Evolutionary conservation across 75 land plant species (phyloP).

Genomic region (Cunninghamia lanceolata): DNA sequence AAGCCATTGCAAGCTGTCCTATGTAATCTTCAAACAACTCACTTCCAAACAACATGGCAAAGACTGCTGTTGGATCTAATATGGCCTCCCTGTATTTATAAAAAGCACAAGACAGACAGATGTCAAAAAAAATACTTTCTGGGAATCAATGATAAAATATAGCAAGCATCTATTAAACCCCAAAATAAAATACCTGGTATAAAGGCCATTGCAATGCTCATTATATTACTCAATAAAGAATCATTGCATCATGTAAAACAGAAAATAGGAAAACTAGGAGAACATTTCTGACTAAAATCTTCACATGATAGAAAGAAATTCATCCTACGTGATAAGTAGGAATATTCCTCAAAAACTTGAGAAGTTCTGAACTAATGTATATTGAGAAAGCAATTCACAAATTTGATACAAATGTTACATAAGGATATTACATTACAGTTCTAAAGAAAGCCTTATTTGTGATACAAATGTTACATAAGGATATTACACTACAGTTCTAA

Average conservation of each 20-base stretch:
- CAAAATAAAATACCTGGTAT: background rate
- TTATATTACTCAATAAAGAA: background rate
- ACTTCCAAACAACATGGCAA: constrained; percentile 87
- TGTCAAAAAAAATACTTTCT: background rate
- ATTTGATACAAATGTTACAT: background rate
- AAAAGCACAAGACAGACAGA: constrained; percentile 3
- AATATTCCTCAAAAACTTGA: background rate
- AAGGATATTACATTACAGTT: background rate
- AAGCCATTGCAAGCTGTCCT: constrained; percentile 81
- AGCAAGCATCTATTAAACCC: background rate
- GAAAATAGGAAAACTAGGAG: background rate
- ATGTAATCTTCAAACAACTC: constrained; percentile 85
- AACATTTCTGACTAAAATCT: background rate
- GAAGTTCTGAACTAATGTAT: background rate
- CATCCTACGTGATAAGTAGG: background rate
- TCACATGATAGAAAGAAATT: constrained; percentile 2
- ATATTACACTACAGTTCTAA: background rate
- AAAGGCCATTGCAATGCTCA: background rate
- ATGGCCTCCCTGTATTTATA: constrained; percentile 55
- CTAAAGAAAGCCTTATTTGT: constrained; percentile 32
- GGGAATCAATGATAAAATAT: background rate
- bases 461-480: constrained; percentile 26
- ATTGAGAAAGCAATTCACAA: background rate
- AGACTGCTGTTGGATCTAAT: constrained; percentile 78
- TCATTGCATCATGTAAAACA: background rate